phyloP scores from a whole-genome alignment of 2,329 filamentous ascomycete genomes.

The Xenoacremonium recifei region DNA sequence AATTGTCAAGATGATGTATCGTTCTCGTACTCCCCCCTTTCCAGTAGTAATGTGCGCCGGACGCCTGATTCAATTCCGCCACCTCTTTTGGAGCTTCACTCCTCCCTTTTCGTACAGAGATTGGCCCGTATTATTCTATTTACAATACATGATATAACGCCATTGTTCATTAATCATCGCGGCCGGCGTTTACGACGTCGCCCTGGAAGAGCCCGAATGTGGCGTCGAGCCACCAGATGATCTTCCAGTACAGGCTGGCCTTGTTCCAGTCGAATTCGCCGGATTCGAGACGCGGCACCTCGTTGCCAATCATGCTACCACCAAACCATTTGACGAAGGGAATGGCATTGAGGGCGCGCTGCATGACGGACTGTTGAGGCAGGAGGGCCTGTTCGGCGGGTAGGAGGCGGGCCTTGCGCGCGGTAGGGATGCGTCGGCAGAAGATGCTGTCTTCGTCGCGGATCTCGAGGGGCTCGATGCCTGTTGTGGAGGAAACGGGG shows the following conservation, averaged over 20 bases:
- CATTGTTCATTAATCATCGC: conserved; percentile 55
- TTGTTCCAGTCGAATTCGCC: conserved; percentile 76
- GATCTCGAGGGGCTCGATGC: conserved; percentile 28
- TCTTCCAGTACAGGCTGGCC: conserved; percentile 66
- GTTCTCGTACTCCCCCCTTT: conserved; percentile 6
- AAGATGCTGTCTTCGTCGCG: conserved; percentile 41
- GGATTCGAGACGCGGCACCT: conserved; percentile 69
- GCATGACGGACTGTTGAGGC: conserved; percentile 63
- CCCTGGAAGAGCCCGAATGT: conserved; percentile 58
- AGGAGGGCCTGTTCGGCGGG: conserved; percentile 70
- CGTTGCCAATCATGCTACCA: conserved; percentile 69
- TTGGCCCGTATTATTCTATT: conserved; percentile 8
- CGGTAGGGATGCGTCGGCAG: conserved; percentile 64
- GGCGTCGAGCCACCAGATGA: conserved; percentile 62
- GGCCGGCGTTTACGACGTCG: conserved; percentile 56
- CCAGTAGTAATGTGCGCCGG: conserved; percentile 22
- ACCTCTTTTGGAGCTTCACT: conserved; percentile 10
- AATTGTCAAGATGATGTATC: not conserved
- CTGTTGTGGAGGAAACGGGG: conserved; percentile 16
- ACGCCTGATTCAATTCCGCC: conserved; percentile 18
- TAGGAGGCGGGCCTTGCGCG: conserved; percentile 62
- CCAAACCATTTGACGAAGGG: conserved; percentile 73
- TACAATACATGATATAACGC: conserved; percentile 5
- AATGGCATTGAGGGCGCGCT: conserved; percentile 63
- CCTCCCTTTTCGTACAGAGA: no score